Base-by-base conservation (phyloP, 495 filamentous ascomycete genomes). In the Hypoxylon perforatum region DNA sequence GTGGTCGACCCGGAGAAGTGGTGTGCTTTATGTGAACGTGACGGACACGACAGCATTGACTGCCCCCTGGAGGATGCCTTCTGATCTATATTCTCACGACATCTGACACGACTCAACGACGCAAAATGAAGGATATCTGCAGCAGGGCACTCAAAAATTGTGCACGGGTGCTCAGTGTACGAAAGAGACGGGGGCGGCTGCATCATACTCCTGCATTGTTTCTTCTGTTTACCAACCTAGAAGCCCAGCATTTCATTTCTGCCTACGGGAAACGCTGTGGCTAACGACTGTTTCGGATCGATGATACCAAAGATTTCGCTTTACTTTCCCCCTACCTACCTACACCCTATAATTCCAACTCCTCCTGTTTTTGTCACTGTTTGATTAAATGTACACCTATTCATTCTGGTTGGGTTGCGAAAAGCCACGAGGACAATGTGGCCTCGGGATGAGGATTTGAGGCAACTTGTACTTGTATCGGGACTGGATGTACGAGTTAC, bases 21-120 rank as follows among this genome's bases (percentile, higher is more conserved):
- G 95, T 99, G 95, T 79, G 95, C 96, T 53, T 81, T 98, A 45
- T 99, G 95, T 75, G 95, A 99, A 81, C 86, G 90, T 54, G 96
- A 98, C 72, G 95, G 95, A 28, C 95, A 99, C 72, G 91, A 95
- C 75, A 97, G 93, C 72, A 92, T 96, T 61, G 92, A 96, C 75
- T 98, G 94, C 80, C 94, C 94, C 12, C 90, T 96, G 78, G 94
- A 97, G 75, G 92, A 94, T 73, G 90, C 86, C 69, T 90, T 89
- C 63, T 86, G 71, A 65, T 22, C 12, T 18, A 17, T 49, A 21
- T 10, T 5, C 23, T 30, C 4, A 44, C 42, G 30, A 35, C 25
- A 52, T 39, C 25, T 33, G 45, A 53, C 58, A 51, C 22, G 45
- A 51, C 38, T 60, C 41, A 23, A 57, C 46, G 41, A 52, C n/a